A percentile compares a stretch with the other conserved stretches of the same genome.
These are phyloP conservation scores for Pichia ethanolica DNA, from an alignment of 805 yeast genomes.

Conservation along the genomic window DNA sequence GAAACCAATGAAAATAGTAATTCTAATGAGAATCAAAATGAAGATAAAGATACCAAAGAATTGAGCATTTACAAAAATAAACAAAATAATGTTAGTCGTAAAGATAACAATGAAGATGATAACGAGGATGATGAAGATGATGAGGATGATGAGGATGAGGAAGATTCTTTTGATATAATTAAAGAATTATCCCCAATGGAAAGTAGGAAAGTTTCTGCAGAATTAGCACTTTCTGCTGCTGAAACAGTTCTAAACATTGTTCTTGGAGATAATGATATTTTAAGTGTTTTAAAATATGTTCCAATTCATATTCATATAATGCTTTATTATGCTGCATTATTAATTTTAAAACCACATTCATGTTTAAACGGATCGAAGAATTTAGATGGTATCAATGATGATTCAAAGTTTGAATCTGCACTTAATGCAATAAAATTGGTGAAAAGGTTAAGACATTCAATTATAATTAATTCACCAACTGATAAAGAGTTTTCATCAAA, in stretches of 20 bases:
- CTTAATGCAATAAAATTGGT: slow-evolving; percentile 36
- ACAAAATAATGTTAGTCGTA: slow-evolving; percentile 29
- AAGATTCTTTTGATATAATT: slow-evolving; percentile 6
- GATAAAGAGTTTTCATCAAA: slow-evolving; percentile 44
- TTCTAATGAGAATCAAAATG: background rate
- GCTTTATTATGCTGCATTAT: slow-evolving; percentile 59
- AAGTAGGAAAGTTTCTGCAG: slow-evolving; percentile 26
- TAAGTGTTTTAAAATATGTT: slow-evolving; percentile 48
- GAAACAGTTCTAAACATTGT: slow-evolving; percentile 53
- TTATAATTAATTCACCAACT: slow-evolving; percentile 41
- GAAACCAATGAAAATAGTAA: background rate
- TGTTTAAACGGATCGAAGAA: slow-evolving; percentile 11
- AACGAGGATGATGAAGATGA: slow-evolving; percentile 13
- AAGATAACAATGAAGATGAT: slow-evolving; percentile 12
- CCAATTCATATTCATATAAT: slow-evolving; percentile 70
- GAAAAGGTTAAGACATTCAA: slow-evolving; percentile 34
- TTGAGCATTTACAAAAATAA: slow-evolving; percentile 11
- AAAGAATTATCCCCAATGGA: slow-evolving; percentile 21
- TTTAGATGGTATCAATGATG: slow-evolving; percentile 15
- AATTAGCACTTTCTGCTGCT: slow-evolving; percentile 57
- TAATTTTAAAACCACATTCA: slow-evolving; percentile 41
- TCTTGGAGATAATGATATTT: slow-evolving; percentile 50
- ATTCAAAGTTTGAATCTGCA: slow-evolving; percentile 20
- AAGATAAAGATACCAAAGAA: background rate
- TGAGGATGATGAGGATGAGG: slow-evolving; percentile 16